phyloP scores from a whole-genome alignment of 176 grass and related monocot genomes.

The Panicum miliaceum region DNA sequence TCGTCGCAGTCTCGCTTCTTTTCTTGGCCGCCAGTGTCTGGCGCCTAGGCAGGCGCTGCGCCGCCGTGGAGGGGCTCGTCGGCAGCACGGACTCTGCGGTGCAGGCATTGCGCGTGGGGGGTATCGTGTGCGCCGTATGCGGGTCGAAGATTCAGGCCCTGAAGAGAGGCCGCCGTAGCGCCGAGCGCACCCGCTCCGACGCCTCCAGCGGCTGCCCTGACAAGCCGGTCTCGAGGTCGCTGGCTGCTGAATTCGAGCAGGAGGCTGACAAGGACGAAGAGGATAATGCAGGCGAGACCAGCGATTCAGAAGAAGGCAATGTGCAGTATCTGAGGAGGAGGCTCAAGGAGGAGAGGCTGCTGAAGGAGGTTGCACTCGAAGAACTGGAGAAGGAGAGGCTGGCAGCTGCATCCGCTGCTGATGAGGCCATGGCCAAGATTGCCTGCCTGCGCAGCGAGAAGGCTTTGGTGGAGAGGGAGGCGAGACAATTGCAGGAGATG shows the following conservation, averaged over 20 bases:
- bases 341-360: slow-evolving; percentile 59
- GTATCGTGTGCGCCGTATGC: slow-evolving; percentile 59
- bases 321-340: slow-evolving; percentile 45
- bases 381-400: slow-evolving; percentile 79
- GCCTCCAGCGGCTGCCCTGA: not conserved
- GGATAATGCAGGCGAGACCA: slow-evolving; percentile 26
- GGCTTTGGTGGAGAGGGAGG: slow-evolving; percentile 72
- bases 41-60: slow-evolving; percentile 51
- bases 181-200: not conserved
- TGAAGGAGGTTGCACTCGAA: slow-evolving; percentile 42
- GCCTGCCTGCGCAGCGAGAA: slow-evolving; percentile 68
- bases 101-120: slow-evolving; percentile 38
- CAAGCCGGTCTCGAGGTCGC: slow-evolving; percentile 36
- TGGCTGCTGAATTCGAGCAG: slow-evolving; percentile 43
- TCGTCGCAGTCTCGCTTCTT: slow-evolving; percentile 35
- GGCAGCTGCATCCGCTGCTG: slow-evolving; percentile 57
- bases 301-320: slow-evolving; percentile 40
- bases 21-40: slow-evolving; percentile 42
- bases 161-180: slow-evolving; percentile 40
- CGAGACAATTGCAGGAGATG: slow-evolving; percentile 55
- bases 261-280: slow-evolving; percentile 36
- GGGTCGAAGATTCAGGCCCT: slow-evolving; percentile 52
- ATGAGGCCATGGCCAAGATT: slow-evolving; percentile 92
- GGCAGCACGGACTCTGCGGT: slow-evolving; percentile 32
- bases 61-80: slow-evolving; percentile 52